Percentiles rank a stretch among this genome's conserved stretches.
These are phyloP conservation scores for Malassezia equina DNA, from an alignment of 1,284 basidiomycete genomes.

Conservation along the genomic window DNA sequence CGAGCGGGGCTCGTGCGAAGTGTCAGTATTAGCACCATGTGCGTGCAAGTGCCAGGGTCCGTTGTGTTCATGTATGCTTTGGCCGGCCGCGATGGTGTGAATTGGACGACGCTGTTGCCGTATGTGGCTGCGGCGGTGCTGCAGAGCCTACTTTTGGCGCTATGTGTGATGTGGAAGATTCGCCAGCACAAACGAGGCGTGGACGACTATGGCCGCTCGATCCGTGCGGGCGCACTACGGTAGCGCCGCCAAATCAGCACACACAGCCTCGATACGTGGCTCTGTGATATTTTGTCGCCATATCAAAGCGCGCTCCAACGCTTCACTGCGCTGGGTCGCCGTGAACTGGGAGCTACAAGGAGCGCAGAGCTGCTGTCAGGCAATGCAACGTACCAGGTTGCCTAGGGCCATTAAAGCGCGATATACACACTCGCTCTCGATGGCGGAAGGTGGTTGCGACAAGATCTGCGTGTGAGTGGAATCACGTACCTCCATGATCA, in stretches of 20 bases:
- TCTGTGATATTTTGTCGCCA: background rate
- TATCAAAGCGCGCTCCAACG: background rate
- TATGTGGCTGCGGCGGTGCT: slow-evolving; percentile 76
- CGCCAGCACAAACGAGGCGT: slow-evolving; percentile 63
- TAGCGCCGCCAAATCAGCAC: slow-evolving; percentile 1
- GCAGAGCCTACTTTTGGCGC: slow-evolving; percentile 66
- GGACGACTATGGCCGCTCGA: slow-evolving; percentile 78
- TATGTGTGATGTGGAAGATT: slow-evolving; percentile 48
- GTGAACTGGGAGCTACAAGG: background rate
- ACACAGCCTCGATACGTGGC: slow-evolving; percentile 1
- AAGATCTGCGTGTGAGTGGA: slow-evolving; percentile 8
- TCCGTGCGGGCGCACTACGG: slow-evolving; percentile 37
- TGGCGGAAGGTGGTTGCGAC: slow-evolving; percentile 49
- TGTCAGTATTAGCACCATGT: slow-evolving; percentile 85
- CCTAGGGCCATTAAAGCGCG: slow-evolving; percentile 75
- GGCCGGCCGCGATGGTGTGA: slow-evolving; percentile 36
- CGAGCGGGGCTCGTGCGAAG: slow-evolving; percentile 72
- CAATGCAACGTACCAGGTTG: slow-evolving; percentile 59
- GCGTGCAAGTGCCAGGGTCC: slow-evolving; percentile 82
- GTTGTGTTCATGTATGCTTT: slow-evolving; percentile 71
- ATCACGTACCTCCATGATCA: slow-evolving; percentile 26
- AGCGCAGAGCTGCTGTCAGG: slow-evolving; percentile 4
- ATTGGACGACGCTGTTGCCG: slow-evolving; percentile 46
- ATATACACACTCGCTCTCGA: slow-evolving; percentile 74
- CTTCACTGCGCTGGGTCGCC: background rate